Evolutionary conservation across 805 yeast genomes (phyloP).

Genomic region (Wilhelminamyces savonicus): DNA sequence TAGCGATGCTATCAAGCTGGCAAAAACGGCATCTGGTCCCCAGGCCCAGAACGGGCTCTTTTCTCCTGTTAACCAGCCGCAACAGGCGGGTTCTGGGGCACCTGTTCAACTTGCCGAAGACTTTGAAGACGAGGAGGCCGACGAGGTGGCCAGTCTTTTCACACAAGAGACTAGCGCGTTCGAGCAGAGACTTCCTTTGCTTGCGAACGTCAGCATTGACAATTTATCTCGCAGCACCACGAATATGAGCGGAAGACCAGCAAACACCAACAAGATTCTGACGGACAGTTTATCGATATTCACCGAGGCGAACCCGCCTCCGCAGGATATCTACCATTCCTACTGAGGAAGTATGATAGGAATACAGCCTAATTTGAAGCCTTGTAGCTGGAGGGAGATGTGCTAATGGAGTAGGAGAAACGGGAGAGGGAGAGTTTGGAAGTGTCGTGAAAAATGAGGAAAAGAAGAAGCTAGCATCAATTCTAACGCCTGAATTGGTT

Average conservation of each 20-base stretch:
- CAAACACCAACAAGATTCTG: constrained; percentile 12
- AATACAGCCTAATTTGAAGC: neutral
- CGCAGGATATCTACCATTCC: constrained; percentile 18
- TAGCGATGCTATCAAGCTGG: no score
- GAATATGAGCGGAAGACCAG: no score
- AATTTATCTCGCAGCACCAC: constrained; percentile 6
- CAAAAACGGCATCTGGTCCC: no score
- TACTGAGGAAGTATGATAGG: no score
- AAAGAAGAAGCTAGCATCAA: no score
- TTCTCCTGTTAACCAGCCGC: no score
- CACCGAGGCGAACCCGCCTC: constrained; percentile 8
- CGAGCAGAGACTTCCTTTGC: constrained; percentile 20
- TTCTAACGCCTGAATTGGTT: no score
- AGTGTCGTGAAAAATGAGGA: no score
- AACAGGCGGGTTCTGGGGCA: constrained; percentile 1
- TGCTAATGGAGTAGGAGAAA: no score
- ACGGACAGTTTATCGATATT: constrained; percentile 19
- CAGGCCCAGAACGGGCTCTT: no score
- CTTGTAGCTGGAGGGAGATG: no score
- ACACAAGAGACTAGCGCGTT: constrained; percentile 8
- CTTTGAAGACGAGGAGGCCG: constrained; percentile 2
- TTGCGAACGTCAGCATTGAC: constrained; percentile 16
- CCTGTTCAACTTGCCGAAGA: constrained; percentile 1
- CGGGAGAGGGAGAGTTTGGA: no score
- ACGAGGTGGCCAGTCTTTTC: constrained; percentile 7